phyloP scores from a whole-genome alignment of 768 basidiomycete species.

The Leccinum imitatum region DNA sequence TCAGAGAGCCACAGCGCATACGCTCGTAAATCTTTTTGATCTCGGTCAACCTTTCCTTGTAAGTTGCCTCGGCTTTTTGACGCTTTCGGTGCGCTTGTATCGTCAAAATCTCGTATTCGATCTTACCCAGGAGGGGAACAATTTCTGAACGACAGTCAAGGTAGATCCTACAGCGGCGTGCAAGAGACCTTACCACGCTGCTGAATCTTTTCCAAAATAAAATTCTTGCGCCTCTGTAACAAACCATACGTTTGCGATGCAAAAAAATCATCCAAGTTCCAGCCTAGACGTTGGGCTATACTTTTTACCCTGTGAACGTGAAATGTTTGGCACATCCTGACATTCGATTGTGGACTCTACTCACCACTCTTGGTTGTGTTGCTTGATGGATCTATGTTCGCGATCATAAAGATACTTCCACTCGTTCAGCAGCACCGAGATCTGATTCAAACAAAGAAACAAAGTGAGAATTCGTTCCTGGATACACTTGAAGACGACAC shows the following conservation, averaged over 20 bases:
- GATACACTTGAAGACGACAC: neutral
- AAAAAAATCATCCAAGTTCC: constrained; percentile 42
- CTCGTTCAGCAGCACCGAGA: constrained; percentile 22
- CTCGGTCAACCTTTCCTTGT: constrained; percentile 31
- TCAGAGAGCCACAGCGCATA: constrained; percentile 36
- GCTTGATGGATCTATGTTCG: constrained; percentile 3
- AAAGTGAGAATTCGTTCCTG: neutral
- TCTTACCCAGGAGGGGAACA: constrained; percentile 6
- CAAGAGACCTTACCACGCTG: constrained; percentile 34
- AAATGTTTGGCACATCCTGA: neutral
- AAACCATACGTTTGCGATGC: constrained; percentile 39
- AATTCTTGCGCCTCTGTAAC: constrained; percentile 39
- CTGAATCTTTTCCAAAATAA: constrained; percentile 39
- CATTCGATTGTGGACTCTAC: neutral
- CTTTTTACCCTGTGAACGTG: constrained; percentile 32
- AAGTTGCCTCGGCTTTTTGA: constrained; percentile 28
- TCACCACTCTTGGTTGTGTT: constrained; percentile 19
- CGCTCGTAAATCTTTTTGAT: constrained; percentile 46
- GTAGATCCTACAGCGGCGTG: neutral
- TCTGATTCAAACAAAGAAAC: constrained; percentile 5
- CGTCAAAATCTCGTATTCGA: constrained; percentile 33
- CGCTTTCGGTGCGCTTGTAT: constrained; percentile 27
- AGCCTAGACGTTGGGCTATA: constrained; percentile 42
- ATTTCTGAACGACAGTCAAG: constrained; percentile 17
- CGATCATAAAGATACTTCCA: constrained; percentile 30